Percentiles rank a stretch among this genome's conserved stretches.
Evolutionary conservation across 495 filamentous ascomycete genomes (phyloP).

Genomic region (Aspergillus egyptiacus): DNA sequence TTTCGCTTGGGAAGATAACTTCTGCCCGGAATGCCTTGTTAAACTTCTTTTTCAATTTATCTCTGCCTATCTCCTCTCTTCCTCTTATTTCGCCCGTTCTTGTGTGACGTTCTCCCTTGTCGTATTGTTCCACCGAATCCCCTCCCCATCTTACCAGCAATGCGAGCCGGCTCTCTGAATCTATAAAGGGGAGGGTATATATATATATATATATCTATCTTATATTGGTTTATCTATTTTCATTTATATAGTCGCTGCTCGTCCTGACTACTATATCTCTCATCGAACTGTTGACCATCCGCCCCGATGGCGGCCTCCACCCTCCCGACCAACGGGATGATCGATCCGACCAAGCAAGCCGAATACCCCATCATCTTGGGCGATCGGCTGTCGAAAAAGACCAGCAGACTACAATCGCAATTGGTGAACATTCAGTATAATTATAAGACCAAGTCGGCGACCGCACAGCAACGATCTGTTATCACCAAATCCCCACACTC

Average conservation of each 20-base stretch:
- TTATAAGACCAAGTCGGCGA: constrained; percentile 47
- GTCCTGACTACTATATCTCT: background rate
- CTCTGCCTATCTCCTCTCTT: background rate
- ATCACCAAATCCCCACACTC: constrained; percentile 37
- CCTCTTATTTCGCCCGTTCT: constrained; percentile 1
- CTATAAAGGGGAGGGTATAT: constrained; percentile 9
- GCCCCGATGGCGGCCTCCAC: constrained; percentile 33
- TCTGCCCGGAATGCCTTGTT: background rate
- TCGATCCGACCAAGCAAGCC: constrained; percentile 46
- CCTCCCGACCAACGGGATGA: constrained; percentile 31
- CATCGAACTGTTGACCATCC: background rate
- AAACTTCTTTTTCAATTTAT: constrained; percentile 6
- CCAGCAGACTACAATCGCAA: constrained; percentile 17
- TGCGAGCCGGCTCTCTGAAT: constrained; percentile 9
- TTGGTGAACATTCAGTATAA: constrained; percentile 47
- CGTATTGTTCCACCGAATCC: constrained; percentile 4
- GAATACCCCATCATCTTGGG: constrained; percentile 44
- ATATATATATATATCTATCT: constrained; percentile 2
- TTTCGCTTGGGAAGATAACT: background rate
- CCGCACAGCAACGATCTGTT: constrained; percentile 32
- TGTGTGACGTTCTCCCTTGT: constrained; percentile 21
- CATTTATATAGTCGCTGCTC: constrained; percentile 4
- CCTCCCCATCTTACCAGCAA: constrained; percentile 12
- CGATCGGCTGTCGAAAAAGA: constrained; percentile 31
- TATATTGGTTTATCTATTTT: background rate